Conservation (phyloP, 2,329 filamentous ascomycete species). For the Cephalotrichum gorgonifer region DNA sequence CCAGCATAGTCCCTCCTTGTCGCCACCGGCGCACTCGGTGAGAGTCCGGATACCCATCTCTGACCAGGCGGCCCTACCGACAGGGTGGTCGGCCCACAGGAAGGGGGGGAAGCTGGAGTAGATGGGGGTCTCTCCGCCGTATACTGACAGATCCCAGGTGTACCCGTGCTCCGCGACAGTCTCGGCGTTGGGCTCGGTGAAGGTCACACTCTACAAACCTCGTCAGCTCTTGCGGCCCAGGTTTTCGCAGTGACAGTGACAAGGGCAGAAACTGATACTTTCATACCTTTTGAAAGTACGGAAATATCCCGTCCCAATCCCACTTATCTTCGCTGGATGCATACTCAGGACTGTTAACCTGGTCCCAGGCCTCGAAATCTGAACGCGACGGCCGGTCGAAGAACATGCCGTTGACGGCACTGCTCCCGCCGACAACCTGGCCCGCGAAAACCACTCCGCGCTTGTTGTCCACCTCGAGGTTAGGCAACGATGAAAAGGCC, state of each 20-base stretch:
- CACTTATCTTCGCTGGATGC: constrained; percentile 13
- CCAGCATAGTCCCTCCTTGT: background rate
- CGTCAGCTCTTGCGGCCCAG: background rate
- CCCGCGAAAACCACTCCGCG: constrained; percentile 18
- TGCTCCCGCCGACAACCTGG: constrained; percentile 23
- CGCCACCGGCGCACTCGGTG: constrained; percentile 11
- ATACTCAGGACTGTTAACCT: constrained; percentile 14
- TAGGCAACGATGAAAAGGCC: constrained; percentile 12
- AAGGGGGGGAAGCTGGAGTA: constrained; percentile 19
- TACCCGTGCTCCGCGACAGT: constrained; percentile 18
- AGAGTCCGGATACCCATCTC: constrained; percentile 14
- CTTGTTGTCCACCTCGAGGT: constrained; percentile 15
- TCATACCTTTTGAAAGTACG: constrained; percentile 23
- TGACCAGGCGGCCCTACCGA: constrained; percentile 11
- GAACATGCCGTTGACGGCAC: constrained; percentile 25
- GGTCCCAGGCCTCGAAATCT: constrained; percentile 25
- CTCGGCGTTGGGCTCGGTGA: constrained; percentile 12
- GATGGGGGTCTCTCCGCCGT: constrained; percentile 19
- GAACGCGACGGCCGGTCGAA: constrained; percentile 22
- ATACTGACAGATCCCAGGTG: constrained; percentile 18
- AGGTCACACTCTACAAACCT: constrained; percentile 1
- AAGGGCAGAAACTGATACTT: background rate
- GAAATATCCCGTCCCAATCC: constrained; percentile 23
- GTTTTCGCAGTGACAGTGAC: too few species aligned
- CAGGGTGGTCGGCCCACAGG: constrained; percentile 17